Evolutionary conservation across 2,329 filamentous ascomycete species (phyloP).

Genomic region (Gnomoniopsis smithogilvyi): DNA sequence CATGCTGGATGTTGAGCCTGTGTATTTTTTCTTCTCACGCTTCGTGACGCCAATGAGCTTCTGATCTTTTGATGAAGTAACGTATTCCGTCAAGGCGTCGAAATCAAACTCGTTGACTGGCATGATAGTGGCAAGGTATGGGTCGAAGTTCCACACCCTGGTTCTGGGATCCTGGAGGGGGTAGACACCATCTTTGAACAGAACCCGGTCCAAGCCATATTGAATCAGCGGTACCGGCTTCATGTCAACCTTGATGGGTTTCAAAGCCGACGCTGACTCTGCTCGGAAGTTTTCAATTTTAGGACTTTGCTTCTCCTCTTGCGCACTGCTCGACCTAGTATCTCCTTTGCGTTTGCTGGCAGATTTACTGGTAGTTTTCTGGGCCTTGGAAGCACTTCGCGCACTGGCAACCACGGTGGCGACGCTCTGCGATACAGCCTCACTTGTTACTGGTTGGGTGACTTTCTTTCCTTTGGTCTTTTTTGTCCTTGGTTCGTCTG

Average conservation of each 20-base stretch:
- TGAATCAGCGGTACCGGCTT: slow-evolving; percentile 57
- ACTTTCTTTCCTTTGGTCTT: neutral
- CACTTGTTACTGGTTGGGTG: neutral
- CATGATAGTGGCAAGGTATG: slow-evolving; percentile 91
- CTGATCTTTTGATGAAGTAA: slow-evolving; percentile 84
- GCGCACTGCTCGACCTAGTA: neutral
- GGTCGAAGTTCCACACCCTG: slow-evolving; percentile 93
- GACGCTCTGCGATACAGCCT: neutral
- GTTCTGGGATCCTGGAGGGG: slow-evolving; percentile 85
- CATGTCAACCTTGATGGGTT: slow-evolving; percentile 2
- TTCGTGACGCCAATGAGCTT: slow-evolving; percentile 67
- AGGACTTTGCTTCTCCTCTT: slow-evolving; percentile 17
- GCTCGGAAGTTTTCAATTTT: slow-evolving; percentile 23
- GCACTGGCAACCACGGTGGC: neutral
- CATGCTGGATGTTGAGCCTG: slow-evolving; percentile 97
- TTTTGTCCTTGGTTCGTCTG: neutral
- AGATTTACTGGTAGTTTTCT: neutral
- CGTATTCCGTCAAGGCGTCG: slow-evolving; percentile 76
- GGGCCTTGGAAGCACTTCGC: neutral
- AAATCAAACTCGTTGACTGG: slow-evolving; percentile 92
- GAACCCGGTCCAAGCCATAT: slow-evolving; percentile 79
- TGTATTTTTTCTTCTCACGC: slow-evolving; percentile 71
- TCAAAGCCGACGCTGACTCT: slow-evolving; percentile 1
- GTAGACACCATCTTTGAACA: slow-evolving; percentile 95
- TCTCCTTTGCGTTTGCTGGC: neutral